Evolutionary conservation across 2,329 filamentous ascomycete genomes (phyloP).

Genomic region (Epichloe brachyelytri): DNA sequence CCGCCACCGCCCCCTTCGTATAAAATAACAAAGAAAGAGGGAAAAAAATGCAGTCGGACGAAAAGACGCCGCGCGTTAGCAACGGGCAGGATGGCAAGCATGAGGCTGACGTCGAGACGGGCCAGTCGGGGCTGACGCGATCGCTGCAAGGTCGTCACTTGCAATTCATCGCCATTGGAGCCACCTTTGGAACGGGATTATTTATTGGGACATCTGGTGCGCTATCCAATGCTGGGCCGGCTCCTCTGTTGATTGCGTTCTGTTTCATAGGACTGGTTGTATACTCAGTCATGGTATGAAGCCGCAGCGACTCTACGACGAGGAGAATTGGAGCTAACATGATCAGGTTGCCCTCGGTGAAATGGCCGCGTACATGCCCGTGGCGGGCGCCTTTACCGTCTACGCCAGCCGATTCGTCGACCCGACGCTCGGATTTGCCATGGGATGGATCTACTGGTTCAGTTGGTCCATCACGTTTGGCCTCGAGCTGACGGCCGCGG

Average conservation of each 20-base stretch:
- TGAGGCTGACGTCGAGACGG: constrained; percentile 20
- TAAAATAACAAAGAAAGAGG: not conserved
- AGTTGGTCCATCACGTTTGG: constrained; percentile 62
- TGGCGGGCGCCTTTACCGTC: constrained; percentile 62
- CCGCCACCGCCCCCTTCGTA: no score
- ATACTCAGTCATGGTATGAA: constrained; percentile 55
- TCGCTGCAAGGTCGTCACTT: constrained; percentile 28
- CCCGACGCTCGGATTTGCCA: constrained; percentile 58
- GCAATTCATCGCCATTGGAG: constrained; percentile 39
- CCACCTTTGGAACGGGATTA: constrained; percentile 60
- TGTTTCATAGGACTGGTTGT: constrained; percentile 58
- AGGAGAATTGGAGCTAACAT: no score
- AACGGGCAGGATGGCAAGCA: constrained; percentile 1
- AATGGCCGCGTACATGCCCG: constrained; percentile 67
- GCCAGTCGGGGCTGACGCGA: constrained; percentile 22
- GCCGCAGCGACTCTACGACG: no score
- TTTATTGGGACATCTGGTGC: constrained; percentile 56
- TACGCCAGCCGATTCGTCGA: constrained; percentile 67
- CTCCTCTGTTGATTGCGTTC: constrained; percentile 55
- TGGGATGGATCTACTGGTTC: constrained; percentile 80
- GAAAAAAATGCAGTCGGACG: constrained; percentile 2
- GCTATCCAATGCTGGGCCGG: constrained; percentile 50
- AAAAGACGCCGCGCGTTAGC: constrained; percentile 4
- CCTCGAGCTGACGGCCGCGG: constrained; percentile 59
- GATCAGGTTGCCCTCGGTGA: constrained; percentile 40